A percentile compares a stretch with the other conserved stretches of the same genome.
Conservation (phyloP, 2,329 filamentous ascomycete species). For the Ophioceras dolichostomum region DNA sequence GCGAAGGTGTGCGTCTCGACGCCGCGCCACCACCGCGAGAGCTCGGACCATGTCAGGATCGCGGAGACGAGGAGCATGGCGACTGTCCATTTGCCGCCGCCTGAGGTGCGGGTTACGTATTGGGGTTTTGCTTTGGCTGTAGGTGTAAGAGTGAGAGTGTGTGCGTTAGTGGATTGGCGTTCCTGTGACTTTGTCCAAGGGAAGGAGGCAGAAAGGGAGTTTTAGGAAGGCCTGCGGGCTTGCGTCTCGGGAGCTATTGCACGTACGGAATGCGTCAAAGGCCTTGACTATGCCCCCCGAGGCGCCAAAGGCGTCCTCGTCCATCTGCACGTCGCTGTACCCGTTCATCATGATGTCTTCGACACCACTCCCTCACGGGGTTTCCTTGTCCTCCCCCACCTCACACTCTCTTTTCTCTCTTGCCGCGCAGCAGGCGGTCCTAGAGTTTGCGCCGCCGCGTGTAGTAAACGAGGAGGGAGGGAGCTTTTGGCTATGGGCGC, state of each 20-base stretch:
- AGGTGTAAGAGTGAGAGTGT: constrained; percentile 1
- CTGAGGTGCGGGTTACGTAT: constrained; percentile 72
- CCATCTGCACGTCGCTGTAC: constrained; percentile 53
- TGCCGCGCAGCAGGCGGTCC: too few species aligned
- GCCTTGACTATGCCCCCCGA: constrained; percentile 63
- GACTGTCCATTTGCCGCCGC: constrained; percentile 90
- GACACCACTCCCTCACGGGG: too few species aligned
- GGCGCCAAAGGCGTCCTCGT: constrained; percentile 72
- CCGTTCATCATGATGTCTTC: constrained; percentile 57
- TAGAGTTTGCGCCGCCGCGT: too few species aligned
- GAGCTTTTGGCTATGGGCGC: too few species aligned
- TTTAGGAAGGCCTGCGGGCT: too few species aligned
- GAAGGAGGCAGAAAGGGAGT: not conserved
- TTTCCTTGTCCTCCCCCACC: too few species aligned
- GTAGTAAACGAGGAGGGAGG: too few species aligned
- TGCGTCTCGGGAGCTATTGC: too few species aligned
- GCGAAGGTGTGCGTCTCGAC: constrained; percentile 79
- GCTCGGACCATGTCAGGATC: constrained; percentile 66
- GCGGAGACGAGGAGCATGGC: constrained; percentile 64
- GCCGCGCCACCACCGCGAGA: constrained; percentile 73
- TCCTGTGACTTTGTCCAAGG: too few species aligned
- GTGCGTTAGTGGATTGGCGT: too few species aligned
- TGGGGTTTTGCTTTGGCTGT: constrained; percentile 90
- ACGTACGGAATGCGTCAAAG: constrained; percentile 93
- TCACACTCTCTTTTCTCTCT: too few species aligned